Evolutionary conservation across 169 alveolate genomes (phyloP).

Genomic region (Haemoproteus tartakovskyi): DNA sequence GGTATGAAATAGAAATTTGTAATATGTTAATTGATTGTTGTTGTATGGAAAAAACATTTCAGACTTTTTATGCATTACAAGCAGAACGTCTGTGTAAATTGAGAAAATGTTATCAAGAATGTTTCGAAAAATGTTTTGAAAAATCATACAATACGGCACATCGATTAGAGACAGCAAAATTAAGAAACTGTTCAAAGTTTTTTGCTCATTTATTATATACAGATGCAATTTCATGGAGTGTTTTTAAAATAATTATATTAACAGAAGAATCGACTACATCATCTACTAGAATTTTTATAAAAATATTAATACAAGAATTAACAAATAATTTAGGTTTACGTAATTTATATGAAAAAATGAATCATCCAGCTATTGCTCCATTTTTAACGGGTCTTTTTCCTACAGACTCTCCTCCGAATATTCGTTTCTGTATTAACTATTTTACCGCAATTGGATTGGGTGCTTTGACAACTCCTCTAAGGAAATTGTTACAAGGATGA

Average conservation of each 20-base stretch:
- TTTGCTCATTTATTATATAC: conserved; percentile 94
- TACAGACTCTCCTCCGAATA: conserved; percentile 89
- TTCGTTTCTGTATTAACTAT: conserved; percentile 96
- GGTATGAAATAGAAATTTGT: conserved; percentile 92
- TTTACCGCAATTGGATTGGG: conserved; percentile 97
- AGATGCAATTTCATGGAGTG: conserved; percentile 82
- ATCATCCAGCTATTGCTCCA: conserved; percentile 85
- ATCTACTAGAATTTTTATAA: conserved; percentile 95
- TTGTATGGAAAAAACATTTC: conserved; percentile 97
- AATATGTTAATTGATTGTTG: conserved; percentile 98
- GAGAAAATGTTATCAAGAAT: conserved; percentile 88
- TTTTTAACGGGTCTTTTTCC: conserved; percentile 92
- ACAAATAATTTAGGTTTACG: conserved; percentile 86
- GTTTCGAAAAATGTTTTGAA: conserved; percentile 87
- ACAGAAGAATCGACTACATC: conserved; percentile 97
- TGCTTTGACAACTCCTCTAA: conserved; percentile 90
- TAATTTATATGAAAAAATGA: conserved; percentile 74
- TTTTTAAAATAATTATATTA: conserved; percentile 86
- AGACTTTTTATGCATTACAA: conserved; percentile 91
- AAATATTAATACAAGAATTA: conserved; percentile 92
- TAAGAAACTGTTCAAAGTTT: conserved; percentile 95
- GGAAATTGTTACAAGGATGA: conserved; percentile 78
- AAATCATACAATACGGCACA: conserved; percentile 85
- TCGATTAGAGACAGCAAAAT: conserved; percentile 95
- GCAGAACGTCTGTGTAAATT: conserved; percentile 95